These are phyloP conservation scores for Globisporangium nodosum DNA, from an alignment of 352 stramenopile species.

Conservation along the genomic window DNA sequence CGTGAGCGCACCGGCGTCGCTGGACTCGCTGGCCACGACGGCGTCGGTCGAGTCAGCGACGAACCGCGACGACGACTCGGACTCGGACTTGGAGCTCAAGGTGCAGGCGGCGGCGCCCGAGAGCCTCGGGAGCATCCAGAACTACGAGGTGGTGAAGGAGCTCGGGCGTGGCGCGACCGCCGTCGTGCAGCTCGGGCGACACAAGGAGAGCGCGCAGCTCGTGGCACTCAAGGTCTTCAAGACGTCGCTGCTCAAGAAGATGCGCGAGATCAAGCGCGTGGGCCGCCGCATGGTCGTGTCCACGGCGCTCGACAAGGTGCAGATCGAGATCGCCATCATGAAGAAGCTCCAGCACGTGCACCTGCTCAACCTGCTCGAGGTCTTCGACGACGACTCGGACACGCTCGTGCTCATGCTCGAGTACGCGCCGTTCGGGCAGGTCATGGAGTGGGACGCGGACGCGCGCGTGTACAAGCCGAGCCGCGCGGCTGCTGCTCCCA, in stretches of 20 bases:
- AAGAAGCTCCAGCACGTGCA: constrained; percentile 82
- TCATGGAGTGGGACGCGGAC: constrained; percentile 80
- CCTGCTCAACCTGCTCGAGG: constrained; percentile 73
- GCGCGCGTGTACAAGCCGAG: constrained; percentile 42
- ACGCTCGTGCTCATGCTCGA: constrained; percentile 84
- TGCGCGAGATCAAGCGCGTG: constrained; percentile 82
- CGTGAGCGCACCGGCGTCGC: constrained; percentile 8
- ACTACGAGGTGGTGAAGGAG: constrained; percentile 79
- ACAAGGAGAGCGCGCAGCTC: constrained; percentile 46
- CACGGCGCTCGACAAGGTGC: constrained; percentile 82
- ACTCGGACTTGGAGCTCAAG: neutral
- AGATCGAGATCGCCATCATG: constrained; percentile 88
- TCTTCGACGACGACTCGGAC: constrained; percentile 81
- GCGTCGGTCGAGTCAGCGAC: constrained; percentile 31
- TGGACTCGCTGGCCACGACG: constrained; percentile 35
- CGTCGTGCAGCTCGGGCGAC: constrained; percentile 69
- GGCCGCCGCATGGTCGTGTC: constrained; percentile 80
- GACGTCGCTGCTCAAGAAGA: constrained; percentile 81
- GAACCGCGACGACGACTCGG: constrained; percentile 5
- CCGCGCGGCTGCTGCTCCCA: neutral
- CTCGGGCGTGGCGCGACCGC: constrained; percentile 75
- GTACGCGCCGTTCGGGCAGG: constrained; percentile 72
- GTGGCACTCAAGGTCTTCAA: constrained; percentile 85
- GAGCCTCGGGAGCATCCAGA: constrained; percentile 40
- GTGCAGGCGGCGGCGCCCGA: neutral